Base-by-base conservation (phyloP, 2,329 filamentous ascomycete genomes). In the Penicillium olsonii region DNA sequence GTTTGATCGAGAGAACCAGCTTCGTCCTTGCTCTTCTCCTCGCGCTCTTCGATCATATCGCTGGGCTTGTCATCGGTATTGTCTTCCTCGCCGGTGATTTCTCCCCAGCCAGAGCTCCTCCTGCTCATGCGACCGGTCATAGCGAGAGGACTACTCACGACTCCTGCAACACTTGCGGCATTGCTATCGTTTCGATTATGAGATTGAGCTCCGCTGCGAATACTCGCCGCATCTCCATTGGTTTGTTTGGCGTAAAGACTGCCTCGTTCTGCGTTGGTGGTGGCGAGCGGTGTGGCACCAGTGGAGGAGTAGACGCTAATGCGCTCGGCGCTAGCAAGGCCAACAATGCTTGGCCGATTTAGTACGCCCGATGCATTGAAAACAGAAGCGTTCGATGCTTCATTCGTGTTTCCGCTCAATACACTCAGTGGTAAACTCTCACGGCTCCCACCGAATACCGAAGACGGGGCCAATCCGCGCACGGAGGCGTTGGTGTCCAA, bases 161-260 rank as follows among this genome's bases (percentile, higher is more conserved):
- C 82, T 6, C 79, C 82, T 55, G 59, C 53, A 11, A 91, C 85
- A 68, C 88, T 92, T 20, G 88, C 87, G 53, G 79, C 87, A 46
- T 92, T 83, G 70, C 91, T 95, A 67, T 95, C 90, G 42, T 89
- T 87, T 54, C 90, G 81, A 2, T 82, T 84, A 68, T 96, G 92
- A 0, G 89, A 88, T 3, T 89, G 68, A 1, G 87, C 73, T 0
- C 88, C 90, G 67, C 90, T 95, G 45, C 89, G 82, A 24, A 95
- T 76, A 64, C 90, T 95, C 9, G 85, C 84, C 1, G 83, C 88
- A 58, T 95, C 90, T 5, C 80, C 83, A 17, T 65, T 69, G 54
- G 62, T 57, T 42, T 77, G 77, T 62, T 76, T 82, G 22, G 87
- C 83, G 64, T 95, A 92, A 55, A 87, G 82, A 70, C 89, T 95